Evolutionary conservation across 2,329 filamentous ascomycete species (phyloP), one percentile per base, ranked within the genome.

Genomic region (Lasiodiplodia hormozganensis): DNA sequence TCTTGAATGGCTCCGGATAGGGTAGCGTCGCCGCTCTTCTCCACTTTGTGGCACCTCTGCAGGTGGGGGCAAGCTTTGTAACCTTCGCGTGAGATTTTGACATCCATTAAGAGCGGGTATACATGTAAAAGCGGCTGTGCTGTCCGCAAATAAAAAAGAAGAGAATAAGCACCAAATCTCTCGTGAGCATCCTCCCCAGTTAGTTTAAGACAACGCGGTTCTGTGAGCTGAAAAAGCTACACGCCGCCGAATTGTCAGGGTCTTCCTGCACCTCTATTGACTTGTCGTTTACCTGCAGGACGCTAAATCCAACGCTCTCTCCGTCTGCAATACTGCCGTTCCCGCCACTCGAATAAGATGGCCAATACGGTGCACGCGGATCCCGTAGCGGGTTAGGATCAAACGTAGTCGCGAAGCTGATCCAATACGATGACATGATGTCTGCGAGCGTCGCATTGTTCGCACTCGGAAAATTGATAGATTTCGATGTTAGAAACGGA

Each of bases 231-330:
- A 67, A 58, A 21, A 67, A 67, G 31, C 40, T 40, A 40, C 65
- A 67, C 4, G 52, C 31, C 12, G 53, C 40, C 5, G 36, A 40
- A 43, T 54, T 40, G n/a, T 67, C 65, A 23, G 52, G 52, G 38
- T 67, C 65, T 1, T n/a, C 40, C 28, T 67, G 52, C 18, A 57
- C 54, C 4, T 25, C 54, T n/a, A 67, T 67, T 31, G 28, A 36
- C n/a, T 49, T 25, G n/a, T 60, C 31, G 18, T 60, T 58, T 3
- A 67, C 53, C 25, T 47, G 65, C 65, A 67, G 52, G 12, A 67
- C 65, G 79, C 80, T 65, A 81, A 81, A 73, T 76, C 77, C 1
- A 79, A 79, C 0, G 60, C 60, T 64, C 60, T 52, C 18, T 79
- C 81, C 64, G 79, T 81, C 18, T 73, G 78, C 69, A 77, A 78